Percentiles rank a stretch among this genome's conserved stretches.
These are phyloP conservation scores for Claviceps sp. DNA, from an alignment of 2,329 filamentous ascomycete genomes.

Conservation along the genomic window DNA sequence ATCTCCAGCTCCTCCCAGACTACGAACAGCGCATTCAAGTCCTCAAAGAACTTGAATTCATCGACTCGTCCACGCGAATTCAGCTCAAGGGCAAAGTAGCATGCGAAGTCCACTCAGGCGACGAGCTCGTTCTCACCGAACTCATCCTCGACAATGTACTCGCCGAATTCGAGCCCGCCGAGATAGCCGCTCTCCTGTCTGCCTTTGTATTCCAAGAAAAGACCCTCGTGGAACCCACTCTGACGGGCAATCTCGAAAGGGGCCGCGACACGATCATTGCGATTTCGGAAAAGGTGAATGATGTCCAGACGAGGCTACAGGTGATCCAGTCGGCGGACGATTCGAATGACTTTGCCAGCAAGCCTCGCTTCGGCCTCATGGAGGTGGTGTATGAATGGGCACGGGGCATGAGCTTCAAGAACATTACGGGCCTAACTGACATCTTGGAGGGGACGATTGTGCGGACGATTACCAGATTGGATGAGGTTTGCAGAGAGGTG, in stretches of 20 bases:
- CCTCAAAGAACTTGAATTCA: conserved; percentile 80
- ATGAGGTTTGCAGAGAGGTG: conserved; percentile 93
- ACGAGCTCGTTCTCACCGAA: conserved; percentile 91
- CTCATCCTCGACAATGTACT: conserved; percentile 94
- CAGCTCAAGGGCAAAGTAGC: conserved; percentile 97
- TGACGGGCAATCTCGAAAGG: conserved; percentile 69
- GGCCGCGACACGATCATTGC: conserved; percentile 77
- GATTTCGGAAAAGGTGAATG: conserved; percentile 86
- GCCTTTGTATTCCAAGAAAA: conserved; percentile 98
- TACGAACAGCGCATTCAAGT: conserved; percentile 93
- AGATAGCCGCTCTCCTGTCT: conserved; percentile 88
- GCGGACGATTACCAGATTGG: conserved; percentile 79
- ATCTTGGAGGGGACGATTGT: conserved; percentile 97
- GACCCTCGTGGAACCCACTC: conserved; percentile 64
- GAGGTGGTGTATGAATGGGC: conserved; percentile 99
- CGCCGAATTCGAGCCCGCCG: conserved; percentile 86
- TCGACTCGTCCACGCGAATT: conserved; percentile 76
- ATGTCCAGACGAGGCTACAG: conserved; percentile 78
- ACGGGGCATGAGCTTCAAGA: conserved; percentile 93
- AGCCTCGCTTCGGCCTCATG: conserved; percentile 81
- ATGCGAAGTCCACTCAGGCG: conserved; percentile 93
- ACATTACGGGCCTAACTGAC: conserved; percentile 90
- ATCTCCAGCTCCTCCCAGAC: conserved; percentile 86
- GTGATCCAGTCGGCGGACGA: conserved; percentile 85
- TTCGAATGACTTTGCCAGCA: conserved; percentile 78